Conservation (phyloP, 768 basidiomycete genomes). For the Mycena crocata region DNA sequence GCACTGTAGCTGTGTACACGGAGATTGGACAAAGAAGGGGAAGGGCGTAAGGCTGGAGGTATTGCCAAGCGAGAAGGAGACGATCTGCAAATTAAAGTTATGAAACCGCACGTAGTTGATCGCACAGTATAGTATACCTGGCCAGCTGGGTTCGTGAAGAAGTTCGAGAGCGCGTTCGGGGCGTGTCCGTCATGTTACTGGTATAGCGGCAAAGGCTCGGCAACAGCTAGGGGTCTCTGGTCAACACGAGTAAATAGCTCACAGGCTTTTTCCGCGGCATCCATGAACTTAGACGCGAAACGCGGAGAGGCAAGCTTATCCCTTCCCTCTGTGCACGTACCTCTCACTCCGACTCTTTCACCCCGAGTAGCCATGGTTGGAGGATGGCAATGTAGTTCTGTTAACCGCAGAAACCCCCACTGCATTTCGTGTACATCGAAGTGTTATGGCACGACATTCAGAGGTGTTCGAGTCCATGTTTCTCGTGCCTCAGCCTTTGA, state of each 20-base stretch:
- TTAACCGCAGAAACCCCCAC: constrained; percentile 50
- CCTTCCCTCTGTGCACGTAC: neutral
- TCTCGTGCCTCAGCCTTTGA: constrained; percentile 55
- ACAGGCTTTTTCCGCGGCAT: neutral
- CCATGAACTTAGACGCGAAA: constrained; percentile 4
- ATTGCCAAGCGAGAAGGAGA: constrained; percentile 68
- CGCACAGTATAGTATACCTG: neutral
- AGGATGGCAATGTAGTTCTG: constrained; percentile 70
- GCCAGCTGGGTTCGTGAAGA: constrained; percentile 21
- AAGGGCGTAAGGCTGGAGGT: constrained; percentile 61
- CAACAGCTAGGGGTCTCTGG: no score
- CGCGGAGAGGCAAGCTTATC: constrained; percentile 22
- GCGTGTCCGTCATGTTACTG: constrained; percentile 19
- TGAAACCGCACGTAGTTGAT: constrained; percentile 12
- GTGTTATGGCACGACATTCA: constrained; percentile 57
- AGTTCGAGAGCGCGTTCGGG: constrained; percentile 26
- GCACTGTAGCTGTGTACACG: constrained; percentile 65
- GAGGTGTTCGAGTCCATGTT: constrained; percentile 69
- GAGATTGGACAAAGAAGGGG: constrained; percentile 67
- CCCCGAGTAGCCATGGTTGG: constrained; percentile 67
- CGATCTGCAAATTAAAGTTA: constrained; percentile 35
- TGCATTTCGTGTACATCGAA: constrained; percentile 65
- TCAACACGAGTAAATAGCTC: neutral
- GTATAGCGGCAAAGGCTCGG: neutral
- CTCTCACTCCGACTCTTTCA: neutral